Evolutionary conservation across 441 rosid species (phyloP).

Genomic region (Brassica balearica): DNA sequence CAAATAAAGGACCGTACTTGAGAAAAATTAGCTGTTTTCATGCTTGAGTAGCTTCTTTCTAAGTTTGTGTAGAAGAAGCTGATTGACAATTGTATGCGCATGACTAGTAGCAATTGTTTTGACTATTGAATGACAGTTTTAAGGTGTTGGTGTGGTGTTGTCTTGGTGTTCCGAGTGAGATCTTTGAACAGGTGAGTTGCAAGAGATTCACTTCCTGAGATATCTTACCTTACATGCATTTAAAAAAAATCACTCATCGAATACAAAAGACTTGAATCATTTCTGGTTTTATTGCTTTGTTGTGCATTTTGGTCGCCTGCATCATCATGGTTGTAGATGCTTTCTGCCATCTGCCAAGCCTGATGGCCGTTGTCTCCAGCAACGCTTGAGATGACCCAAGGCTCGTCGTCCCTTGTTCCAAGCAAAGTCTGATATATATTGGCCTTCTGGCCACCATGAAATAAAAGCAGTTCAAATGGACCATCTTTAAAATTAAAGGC

Average conservation of each 20-base stretch:
- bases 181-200: slow-evolving; percentile 42
- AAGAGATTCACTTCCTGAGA: slow-evolving; percentile 17
- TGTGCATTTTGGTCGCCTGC: slow-evolving; percentile 29
- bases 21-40: slow-evolving; percentile 1
- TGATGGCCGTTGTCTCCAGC: slow-evolving; percentile 55
- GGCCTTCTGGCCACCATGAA: background rate
- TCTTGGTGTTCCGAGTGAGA: slow-evolving; percentile 46
- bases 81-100: background rate
- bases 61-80: slow-evolving; percentile 20
- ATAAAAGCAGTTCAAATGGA: background rate
- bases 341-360: slow-evolving; percentile 81
- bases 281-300: slow-evolving; percentile 16
- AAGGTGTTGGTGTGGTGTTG: slow-evolving; percentile 44
- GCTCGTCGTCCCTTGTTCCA: background rate
- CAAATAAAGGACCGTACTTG: too few relatives aligned
- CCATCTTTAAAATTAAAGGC: background rate
- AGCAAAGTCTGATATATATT: background rate
- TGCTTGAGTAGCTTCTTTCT: slow-evolving; percentile 25
- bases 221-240: background rate
- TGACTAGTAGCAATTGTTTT: slow-evolving; percentile 27
- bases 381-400: background rate
- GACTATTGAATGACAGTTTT: slow-evolving; percentile 53
- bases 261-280: slow-evolving; percentile 22
- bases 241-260: background rate
- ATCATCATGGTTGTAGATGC: slow-evolving; percentile 49